Evolutionary conservation across 306 rosid species (phyloP).

Genomic region (Purshia tridentata): DNA sequence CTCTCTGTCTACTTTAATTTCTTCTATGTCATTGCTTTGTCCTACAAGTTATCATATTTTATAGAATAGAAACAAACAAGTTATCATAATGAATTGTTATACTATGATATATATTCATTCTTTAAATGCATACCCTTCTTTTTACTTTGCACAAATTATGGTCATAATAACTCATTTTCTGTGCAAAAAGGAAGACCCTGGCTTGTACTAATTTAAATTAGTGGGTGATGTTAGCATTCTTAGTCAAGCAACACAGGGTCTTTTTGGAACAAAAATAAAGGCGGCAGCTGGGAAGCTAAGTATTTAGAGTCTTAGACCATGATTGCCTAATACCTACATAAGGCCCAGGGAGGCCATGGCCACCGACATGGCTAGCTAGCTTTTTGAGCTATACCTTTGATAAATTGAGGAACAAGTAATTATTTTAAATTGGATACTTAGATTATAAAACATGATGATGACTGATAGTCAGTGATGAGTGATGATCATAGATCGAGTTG

Average conservation of each 20-base stretch:
- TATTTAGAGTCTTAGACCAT: conserved; percentile 30
- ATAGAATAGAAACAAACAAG: conserved; percentile 5
- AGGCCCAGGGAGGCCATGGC: conserved; percentile 27
- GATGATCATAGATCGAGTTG: not conserved
- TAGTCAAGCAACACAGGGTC: conserved; percentile 9
- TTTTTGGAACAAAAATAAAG: conserved; percentile 37
- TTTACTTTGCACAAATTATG: not conserved
- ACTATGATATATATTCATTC: not conserved
- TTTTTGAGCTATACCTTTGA: not conserved
- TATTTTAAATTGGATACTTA: conserved; percentile 30
- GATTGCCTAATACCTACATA: conserved; percentile 53
- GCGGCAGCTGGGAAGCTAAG: conserved; percentile 29
- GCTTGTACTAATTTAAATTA: not conserved
- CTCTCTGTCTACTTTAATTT: conserved; percentile 3
- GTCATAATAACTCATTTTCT: not conserved
- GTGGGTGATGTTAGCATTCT: not conserved
- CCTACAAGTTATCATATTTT: conserved; percentile 36
- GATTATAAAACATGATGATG: conserved; percentile 22
- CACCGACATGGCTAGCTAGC: conserved; percentile 54
- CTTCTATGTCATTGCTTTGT: conserved; percentile 31
- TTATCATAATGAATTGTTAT: conserved; percentile 6
- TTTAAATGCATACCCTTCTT: not conserved
- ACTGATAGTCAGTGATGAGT: not conserved
- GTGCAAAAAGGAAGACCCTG: conserved; percentile 6
- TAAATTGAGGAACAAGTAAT: conserved; percentile 22